phyloP scores from a whole-genome alignment of 352 stramenopile genomes.

The Phytophthora macrochlamydospora region DNA sequence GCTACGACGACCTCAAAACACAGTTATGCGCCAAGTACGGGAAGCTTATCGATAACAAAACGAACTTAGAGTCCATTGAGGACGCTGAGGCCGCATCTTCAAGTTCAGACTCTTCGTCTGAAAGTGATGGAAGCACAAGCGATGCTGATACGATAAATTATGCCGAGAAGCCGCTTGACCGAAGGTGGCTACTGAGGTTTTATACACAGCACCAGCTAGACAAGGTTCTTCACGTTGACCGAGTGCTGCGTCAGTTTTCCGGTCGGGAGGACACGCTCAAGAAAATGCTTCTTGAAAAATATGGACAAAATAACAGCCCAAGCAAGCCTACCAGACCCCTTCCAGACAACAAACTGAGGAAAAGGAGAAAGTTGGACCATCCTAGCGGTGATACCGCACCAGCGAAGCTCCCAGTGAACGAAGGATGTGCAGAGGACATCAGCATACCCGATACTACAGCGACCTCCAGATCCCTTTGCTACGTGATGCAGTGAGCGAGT shows the following conservation, averaged over 20 bases:
- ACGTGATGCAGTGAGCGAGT: slow-evolving; percentile 29
- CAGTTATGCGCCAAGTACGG: slow-evolving; percentile 64
- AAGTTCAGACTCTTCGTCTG: slow-evolving; percentile 24
- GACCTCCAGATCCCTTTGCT: slow-evolving; percentile 21
- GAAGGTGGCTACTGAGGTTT: slow-evolving; percentile 58
- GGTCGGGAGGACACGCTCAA: slow-evolving; percentile 69
- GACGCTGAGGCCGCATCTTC: slow-evolving; percentile 3
- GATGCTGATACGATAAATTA: slow-evolving; percentile 18
- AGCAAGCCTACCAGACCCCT: background rate
- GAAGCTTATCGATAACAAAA: slow-evolving; percentile 1
- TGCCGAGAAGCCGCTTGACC: slow-evolving; percentile 35
- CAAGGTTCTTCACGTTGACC: slow-evolving; percentile 50
- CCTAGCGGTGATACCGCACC: background rate
- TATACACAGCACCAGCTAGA: slow-evolving; percentile 59
- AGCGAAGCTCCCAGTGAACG: slow-evolving; percentile 21
- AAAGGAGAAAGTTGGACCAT: slow-evolving; percentile 26
- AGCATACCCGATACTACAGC: background rate
- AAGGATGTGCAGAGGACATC: background rate
- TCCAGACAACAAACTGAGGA: slow-evolving; percentile 9
- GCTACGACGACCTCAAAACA: slow-evolving; percentile 56
- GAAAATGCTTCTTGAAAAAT: slow-evolving; percentile 64
- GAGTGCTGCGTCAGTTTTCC: slow-evolving; percentile 64
- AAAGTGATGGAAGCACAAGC: slow-evolving; percentile 20
- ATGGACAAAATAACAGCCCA: slow-evolving; percentile 17
- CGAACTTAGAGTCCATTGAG: background rate